phyloP scores from a whole-genome alignment of 306 rosid species.

The Cicer arietinum region DNA sequence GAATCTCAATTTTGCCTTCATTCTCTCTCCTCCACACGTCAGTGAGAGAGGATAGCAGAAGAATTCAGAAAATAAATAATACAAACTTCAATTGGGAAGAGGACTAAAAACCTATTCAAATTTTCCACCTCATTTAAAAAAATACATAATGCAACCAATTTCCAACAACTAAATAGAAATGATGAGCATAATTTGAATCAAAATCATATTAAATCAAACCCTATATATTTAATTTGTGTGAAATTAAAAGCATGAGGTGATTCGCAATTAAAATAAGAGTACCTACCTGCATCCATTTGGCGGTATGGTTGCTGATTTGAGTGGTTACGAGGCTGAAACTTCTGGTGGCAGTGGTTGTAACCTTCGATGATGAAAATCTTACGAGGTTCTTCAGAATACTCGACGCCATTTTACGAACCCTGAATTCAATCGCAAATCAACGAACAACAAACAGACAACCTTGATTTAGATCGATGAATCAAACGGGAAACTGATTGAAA shows the following conservation, averaged over 20 bases:
- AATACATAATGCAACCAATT: slow-evolving; percentile 3
- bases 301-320: slow-evolving; percentile 73
- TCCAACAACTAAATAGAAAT: slow-evolving; percentile 1
- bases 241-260: background rate
- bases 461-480: slow-evolving; percentile 37
- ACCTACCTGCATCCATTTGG: slow-evolving; percentile 98
- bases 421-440: slow-evolving; percentile 19
- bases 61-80: background rate
- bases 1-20: background rate
- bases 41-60: background rate
- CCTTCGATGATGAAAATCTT: slow-evolving; percentile 57
- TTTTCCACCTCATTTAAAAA: background rate
- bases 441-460: background rate
- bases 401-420: slow-evolving; percentile 68
- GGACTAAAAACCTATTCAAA: background rate
- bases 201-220: slow-evolving; percentile 15
- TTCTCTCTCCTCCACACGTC: background rate
- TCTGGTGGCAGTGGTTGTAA: slow-evolving; percentile 51
- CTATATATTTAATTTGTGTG: background rate
- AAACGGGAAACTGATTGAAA: slow-evolving; percentile 14
- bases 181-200: slow-evolving; percentile 22
- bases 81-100: background rate
- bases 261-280: slow-evolving; percentile 12
- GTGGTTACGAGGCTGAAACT: slow-evolving; percentile 60
- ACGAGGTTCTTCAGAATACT: slow-evolving; percentile 67